Evolutionary conservation across 2,329 filamentous ascomycete genomes (phyloP).

Genomic region (Daldinia sp.): DNA sequence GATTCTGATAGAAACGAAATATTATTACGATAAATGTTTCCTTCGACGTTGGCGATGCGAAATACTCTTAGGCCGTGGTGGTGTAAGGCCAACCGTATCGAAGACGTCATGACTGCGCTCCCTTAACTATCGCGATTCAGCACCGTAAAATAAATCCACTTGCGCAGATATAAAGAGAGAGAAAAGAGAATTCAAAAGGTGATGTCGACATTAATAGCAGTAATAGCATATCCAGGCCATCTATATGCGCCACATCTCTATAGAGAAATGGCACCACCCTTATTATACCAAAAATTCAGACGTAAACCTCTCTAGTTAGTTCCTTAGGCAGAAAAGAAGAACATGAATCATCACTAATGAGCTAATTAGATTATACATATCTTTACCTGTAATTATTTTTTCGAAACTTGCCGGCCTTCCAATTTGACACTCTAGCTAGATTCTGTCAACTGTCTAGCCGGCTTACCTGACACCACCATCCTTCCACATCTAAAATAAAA

Average conservation of each 20-base stretch:
- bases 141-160: neutral
- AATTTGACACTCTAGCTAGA: neutral
- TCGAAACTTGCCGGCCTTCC: neutral
- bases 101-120: conserved; percentile 34
- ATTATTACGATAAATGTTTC: neutral
- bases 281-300: neutral
- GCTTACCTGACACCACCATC: neutral
- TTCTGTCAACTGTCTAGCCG: neutral
- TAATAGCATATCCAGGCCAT: neutral
- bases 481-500: neutral
- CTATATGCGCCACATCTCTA: neutral
- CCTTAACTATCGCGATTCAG: neutral
- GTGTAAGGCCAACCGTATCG: conserved; percentile 15
- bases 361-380: neutral
- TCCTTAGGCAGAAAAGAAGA: too few species aligned
- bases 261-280: neutral
- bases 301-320: neutral
- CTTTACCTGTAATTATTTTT: neutral
- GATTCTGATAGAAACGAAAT: neutral
- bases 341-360: neutral
- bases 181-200: neutral
- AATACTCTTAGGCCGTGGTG: conserved; percentile 1
- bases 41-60: neutral
- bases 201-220: neutral
- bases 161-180: neutral